Base-by-base conservation (phyloP, 805 yeast genomes). In the Candida pseudoglaebosa region DNA sequence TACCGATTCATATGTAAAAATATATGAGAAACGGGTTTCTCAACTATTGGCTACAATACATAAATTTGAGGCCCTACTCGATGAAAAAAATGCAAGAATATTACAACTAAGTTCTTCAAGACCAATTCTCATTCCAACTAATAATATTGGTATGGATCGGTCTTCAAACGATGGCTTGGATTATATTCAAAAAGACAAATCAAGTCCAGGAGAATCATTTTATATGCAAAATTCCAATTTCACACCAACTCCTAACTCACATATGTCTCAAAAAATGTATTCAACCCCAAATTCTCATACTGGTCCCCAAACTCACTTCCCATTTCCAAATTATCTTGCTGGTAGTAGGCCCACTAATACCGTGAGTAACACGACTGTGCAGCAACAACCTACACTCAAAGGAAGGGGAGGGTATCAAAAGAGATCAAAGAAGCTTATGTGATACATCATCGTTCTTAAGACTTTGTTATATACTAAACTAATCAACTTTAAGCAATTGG, bases 331-430 rank as follows among this genome's bases (percentile, higher is more conserved):
- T 32, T 36, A 28, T 40, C 32, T 29, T 13, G n/a, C 37, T 7
- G 29, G 35, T 13, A 29, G 35, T n/a, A 15, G 22, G 10, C 19
- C 22, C 9, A 28, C 42, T 5, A 33, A 33, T 16, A 33, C 10
- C 5, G 36, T 33, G 19, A 22, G 15, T 17, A 33, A 44, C 24
- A 18, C 43, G 15, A 41, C 45, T 14, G 28, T 45, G 5, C 53
- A 39, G 16, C 40, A 40, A 19, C 49, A 42, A n/a, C 71, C 73
- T 0, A 62, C 62, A 6, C 46, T 68, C 34, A 61, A 56, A 41
- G 73, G 73, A 9, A 58, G 73, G 43, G 73, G 73, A 2, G 73
- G 73, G 0, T 64, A 63, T 44, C 73, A 68, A 42, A 68, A 66
- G 46, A 46, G 73, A 38, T 53, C 70, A 1, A 66, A 62, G 46